Conservation (phyloP, 1,284 basidiomycete species). For the Cryptococcus floricola region DNA sequence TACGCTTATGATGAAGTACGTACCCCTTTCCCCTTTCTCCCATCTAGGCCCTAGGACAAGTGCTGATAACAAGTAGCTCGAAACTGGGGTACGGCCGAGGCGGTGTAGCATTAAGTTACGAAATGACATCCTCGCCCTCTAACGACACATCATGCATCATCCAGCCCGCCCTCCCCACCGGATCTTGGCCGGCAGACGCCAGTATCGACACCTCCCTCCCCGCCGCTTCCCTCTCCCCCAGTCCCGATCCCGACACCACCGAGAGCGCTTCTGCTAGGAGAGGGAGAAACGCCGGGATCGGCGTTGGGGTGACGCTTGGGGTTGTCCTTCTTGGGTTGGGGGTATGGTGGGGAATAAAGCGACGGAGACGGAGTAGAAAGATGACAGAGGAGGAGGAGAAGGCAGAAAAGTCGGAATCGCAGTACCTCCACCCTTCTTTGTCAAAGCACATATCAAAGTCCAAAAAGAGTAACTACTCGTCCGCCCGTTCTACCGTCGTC, state of each 20-base stretch:
- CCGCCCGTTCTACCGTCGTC: too few relatives aligned
- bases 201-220: slow-evolving; percentile 20
- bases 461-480: too few relatives aligned
- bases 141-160: slow-evolving; percentile 12
- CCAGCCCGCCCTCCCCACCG: slow-evolving; percentile 13
- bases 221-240: slow-evolving; percentile 14
- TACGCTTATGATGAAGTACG: slow-evolving; percentile 38
- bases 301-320: slow-evolving; percentile 1
- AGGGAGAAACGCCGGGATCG: slow-evolving; percentile 22
- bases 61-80: slow-evolving; percentile 3
- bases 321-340: too few relatives aligned
- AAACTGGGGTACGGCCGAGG: slow-evolving; percentile 28
- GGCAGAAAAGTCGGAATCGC: too few relatives aligned
- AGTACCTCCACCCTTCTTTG: too few relatives aligned
- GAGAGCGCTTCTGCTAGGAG: slow-evolving; percentile 30
- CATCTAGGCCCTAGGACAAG: neutral
- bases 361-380: too few relatives aligned
- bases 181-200: slow-evolving; percentile 24
- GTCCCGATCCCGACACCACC: slow-evolving; percentile 1
- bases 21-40: neutral
- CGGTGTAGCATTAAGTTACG: slow-evolving; percentile 28
- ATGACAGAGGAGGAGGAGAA: too few relatives aligned
- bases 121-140: slow-evolving; percentile 8
- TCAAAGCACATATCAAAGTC: too few relatives aligned
- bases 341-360: too few relatives aligned